phyloP scores from a whole-genome alignment of 148 eudicot genomes.

The Rhododendron ovatum region DNA sequence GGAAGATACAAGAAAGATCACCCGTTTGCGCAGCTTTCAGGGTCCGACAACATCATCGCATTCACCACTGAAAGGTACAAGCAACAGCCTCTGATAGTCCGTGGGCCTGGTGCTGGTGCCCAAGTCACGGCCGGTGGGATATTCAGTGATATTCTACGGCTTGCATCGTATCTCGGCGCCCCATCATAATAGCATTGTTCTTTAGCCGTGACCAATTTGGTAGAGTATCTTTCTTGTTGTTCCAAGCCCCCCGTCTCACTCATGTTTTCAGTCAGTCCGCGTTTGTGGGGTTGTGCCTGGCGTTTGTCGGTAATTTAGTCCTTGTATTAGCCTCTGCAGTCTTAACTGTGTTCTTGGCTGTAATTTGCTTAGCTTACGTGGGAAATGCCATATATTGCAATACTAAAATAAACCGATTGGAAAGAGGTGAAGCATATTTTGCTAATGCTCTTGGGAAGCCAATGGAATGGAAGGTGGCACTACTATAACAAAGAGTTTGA shows the following conservation, averaged over 20 bases:
- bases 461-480: not conserved
- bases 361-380: not conserved
- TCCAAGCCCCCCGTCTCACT: not conserved
- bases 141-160: slow-evolving; percentile 81
- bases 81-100: slow-evolving; percentile 83
- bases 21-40: slow-evolving; percentile 91
- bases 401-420: not conserved
- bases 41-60: slow-evolving; percentile 91
- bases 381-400: not conserved
- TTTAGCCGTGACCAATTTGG: not conserved
- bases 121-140: slow-evolving; percentile 97
- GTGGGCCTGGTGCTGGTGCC: slow-evolving; percentile 98
- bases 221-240: not conserved
- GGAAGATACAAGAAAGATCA: slow-evolving; percentile 83
- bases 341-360: not conserved
- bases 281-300: not conserved
- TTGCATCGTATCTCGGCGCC: slow-evolving; percentile 94
- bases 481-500: not conserved
- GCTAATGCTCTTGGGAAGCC: not conserved
- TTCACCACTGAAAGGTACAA: slow-evolving; percentile 82
- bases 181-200: slow-evolving; percentile 47
- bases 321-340: not conserved
- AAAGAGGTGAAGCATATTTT: not conserved
- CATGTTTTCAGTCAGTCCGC: not conserved
- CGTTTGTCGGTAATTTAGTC: not conserved